These are phyloP conservation scores for Colletotrichum tofieldiae DNA, from an alignment of 2,329 filamentous ascomycete genomes.

Conservation along the genomic window DNA sequence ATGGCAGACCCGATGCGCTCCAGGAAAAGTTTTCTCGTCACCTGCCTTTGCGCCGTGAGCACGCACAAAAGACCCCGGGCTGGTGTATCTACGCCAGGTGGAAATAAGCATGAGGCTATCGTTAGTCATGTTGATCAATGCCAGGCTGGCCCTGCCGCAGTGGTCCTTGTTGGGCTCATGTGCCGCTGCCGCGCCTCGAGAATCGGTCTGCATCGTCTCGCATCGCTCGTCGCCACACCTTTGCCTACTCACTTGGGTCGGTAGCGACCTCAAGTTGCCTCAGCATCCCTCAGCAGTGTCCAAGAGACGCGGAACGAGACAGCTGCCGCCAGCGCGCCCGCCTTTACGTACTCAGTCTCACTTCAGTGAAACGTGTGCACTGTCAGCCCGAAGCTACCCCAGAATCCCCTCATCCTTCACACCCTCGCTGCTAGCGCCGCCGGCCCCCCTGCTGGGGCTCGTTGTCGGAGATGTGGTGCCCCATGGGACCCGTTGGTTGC, in stretches of 20 bases:
- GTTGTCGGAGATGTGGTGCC: conserved; percentile 20
- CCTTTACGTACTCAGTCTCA: not conserved
- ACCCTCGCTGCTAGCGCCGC: conserved; percentile 8
- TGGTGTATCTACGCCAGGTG: not conserved
- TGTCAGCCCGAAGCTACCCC: conserved; percentile 15
- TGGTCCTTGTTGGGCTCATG: conserved; percentile 14
- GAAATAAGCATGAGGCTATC: not conserved
- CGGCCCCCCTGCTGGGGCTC: conserved; percentile 8
- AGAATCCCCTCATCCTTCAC: conserved; percentile 15
- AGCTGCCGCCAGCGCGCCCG: conserved; percentile 9
- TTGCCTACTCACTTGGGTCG: not conserved
- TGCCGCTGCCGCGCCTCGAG: conserved; percentile 11
- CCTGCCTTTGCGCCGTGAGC: not conserved
- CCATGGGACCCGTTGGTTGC: conserved; percentile 15
- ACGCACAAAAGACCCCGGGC: conserved; percentile 3
- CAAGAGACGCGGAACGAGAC: not conserved
- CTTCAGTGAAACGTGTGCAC: not conserved
- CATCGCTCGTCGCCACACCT: not conserved
- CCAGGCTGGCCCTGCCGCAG: not conserved
- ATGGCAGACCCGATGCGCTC: not conserved
- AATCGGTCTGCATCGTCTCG: conserved; percentile 1
- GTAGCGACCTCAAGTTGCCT: not conserved
- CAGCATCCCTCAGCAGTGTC: not conserved
- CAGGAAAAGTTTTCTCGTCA: conserved; percentile 19
- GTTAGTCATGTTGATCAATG: conserved; percentile 18